These are phyloP conservation scores for Neohortaea acidophila DNA, from an alignment of 495 filamentous ascomycete genomes.

Conservation along the genomic window DNA sequence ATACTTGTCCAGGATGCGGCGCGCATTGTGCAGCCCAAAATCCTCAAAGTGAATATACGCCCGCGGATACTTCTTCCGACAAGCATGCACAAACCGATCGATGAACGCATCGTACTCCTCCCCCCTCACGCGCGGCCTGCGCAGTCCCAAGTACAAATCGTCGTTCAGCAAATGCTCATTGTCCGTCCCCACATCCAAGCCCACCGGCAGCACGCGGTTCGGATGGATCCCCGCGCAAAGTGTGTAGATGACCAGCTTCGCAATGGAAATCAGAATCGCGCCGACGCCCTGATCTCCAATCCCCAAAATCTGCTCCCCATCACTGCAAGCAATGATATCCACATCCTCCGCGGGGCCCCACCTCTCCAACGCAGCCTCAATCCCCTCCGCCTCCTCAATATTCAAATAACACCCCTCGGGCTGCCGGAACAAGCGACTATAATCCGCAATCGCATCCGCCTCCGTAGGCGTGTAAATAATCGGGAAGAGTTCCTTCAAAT, in stretches of 20 bases:
- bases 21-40: conserved; percentile 42
- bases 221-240: conserved; percentile 77
- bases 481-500: conserved; percentile 74
- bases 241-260: conserved; percentile 70
- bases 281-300: conserved; percentile 90
- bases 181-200: conserved; percentile 79
- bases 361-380: conserved; percentile 47
- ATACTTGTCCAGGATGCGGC: conserved; percentile 62
- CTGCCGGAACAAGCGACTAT: conserved; percentile 59
- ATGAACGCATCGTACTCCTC: conserved; percentile 68
- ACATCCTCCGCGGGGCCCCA: conserved; percentile 60
- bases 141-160: conserved; percentile 64
- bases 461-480: conserved; percentile 86
- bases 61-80: conserved; percentile 53
- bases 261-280: conserved; percentile 68
- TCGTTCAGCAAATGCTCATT: conserved; percentile 67
- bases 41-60: conserved; percentile 76
- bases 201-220: conserved; percentile 61
- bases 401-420: conserved; percentile 64
- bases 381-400: conserved; percentile 40
- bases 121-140: conserved; percentile 47
- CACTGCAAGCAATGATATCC: conserved; percentile 80
- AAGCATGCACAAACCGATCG: conserved; percentile 52
- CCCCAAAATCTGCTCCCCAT: conserved; percentile 67
- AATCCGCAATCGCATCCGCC: conserved; percentile 80